phyloP scores from a whole-genome alignment of 768 basidiomycete species.

The Kockovaella imperatae region DNA sequence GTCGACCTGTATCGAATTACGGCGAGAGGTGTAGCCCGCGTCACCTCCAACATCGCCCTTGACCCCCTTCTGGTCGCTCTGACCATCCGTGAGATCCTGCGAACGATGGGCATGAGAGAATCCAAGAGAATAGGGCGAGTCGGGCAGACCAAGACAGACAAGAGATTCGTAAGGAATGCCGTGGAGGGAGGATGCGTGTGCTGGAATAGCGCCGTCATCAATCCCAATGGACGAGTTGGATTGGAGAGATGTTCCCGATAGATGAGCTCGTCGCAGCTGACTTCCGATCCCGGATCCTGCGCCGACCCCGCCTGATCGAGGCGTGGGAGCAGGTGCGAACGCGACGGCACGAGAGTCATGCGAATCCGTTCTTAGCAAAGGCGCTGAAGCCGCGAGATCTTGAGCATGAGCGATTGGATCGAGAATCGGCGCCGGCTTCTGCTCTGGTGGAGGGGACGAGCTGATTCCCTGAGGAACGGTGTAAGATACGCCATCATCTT shows the following conservation, averaged over 20 bases:
- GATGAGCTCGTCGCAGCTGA: slow-evolving; percentile 13
- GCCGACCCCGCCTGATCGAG: slow-evolving; percentile 1
- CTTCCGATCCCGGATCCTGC: background rate
- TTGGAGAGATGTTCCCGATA: slow-evolving; percentile 32
- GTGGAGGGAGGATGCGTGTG: slow-evolving; percentile 48
- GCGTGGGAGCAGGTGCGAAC: slow-evolving; percentile 30
- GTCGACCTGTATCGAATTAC: background rate
- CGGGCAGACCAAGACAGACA: slow-evolving; percentile 43
- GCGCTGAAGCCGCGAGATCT: background rate
- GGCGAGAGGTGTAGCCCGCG: background rate
- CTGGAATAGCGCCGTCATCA: slow-evolving; percentile 25
- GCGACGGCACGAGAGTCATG: slow-evolving; percentile 31
- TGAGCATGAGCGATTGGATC: slow-evolving; percentile 36
- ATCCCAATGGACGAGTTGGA: slow-evolving; percentile 28
- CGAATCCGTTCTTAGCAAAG: slow-evolving; percentile 14
- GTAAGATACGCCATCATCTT: slow-evolving; percentile 19
- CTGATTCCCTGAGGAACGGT: background rate
- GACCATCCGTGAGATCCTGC: background rate
- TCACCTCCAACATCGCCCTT: background rate
- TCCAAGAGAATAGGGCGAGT: slow-evolving; percentile 36
- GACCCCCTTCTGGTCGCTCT: background rate
- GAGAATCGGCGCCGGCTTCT: background rate
- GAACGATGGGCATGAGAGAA: slow-evolving; percentile 34
- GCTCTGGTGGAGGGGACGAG: background rate
- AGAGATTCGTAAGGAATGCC: slow-evolving; percentile 54